Evolutionary conservation across 139 green algal genomes (phyloP).

Genomic region (Chlorella sp.): DNA sequence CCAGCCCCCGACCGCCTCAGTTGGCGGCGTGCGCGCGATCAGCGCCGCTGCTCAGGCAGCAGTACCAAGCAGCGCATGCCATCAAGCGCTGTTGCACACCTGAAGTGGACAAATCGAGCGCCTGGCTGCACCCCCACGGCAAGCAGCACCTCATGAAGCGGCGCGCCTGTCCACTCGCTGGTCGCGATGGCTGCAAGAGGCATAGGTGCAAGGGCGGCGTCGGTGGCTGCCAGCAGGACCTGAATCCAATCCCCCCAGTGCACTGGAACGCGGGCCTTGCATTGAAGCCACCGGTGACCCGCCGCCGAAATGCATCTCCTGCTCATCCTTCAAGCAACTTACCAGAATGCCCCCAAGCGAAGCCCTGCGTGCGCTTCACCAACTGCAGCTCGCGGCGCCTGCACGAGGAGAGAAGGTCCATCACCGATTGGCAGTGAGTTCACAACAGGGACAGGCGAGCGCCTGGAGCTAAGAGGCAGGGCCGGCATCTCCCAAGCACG

Average conservation of each 20-base stretch:
- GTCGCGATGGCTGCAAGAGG: conserved; percentile 1
- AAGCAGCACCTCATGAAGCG: neutral
- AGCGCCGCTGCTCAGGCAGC: too few relatives aligned
- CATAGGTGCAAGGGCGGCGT: neutral
- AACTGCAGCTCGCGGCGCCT: conserved; percentile 5
- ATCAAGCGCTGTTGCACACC: too few relatives aligned
- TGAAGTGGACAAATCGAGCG: neutral
- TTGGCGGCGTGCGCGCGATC: too few relatives aligned
- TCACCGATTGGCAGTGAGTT: too few relatives aligned
- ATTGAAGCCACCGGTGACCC: too few relatives aligned
- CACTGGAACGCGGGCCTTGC: too few relatives aligned
- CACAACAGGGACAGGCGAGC: neutral
- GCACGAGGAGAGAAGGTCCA: neutral
- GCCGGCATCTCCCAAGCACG: neutral
- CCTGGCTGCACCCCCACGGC: neutral
- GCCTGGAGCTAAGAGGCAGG: neutral
- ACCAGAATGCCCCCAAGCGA: conserved; percentile 2
- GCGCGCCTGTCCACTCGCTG: neutral
- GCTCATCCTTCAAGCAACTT: neutral
- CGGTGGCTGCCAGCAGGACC: too few relatives aligned
- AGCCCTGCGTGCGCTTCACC: neutral
- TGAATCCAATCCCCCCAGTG: too few relatives aligned
- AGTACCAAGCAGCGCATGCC: neutral
- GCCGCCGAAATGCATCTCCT: neutral
- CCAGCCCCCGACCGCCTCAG: too few relatives aligned